A percentile compares a stretch with the other conserved stretches of the same genome.
phyloP scores from a whole-genome alignment of 1,284 basidiomycete genomes.

The Sporisorium iseilematis-ciliati region DNA sequence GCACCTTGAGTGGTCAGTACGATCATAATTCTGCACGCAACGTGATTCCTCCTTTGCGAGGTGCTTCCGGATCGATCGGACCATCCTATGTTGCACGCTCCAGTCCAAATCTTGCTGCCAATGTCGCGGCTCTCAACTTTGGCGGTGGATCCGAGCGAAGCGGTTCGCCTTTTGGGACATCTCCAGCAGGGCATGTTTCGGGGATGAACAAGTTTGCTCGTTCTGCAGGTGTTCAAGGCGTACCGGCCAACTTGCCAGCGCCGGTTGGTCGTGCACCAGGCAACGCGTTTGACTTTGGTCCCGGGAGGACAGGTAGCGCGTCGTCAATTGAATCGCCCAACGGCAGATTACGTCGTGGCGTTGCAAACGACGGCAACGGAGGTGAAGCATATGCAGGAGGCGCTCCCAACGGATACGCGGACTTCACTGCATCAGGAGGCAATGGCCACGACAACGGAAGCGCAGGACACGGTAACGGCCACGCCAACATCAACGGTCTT shows the following conservation, averaged over 20 bases:
- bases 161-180: slow-evolving; percentile 33
- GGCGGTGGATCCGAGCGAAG: slow-evolving; percentile 19
- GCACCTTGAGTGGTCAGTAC: slow-evolving; percentile 12
- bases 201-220: slow-evolving; percentile 21
- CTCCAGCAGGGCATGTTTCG: slow-evolving; percentile 17
- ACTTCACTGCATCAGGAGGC: slow-evolving; percentile 6
- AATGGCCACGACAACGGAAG: slow-evolving; percentile 1
- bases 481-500: slow-evolving; percentile 10
- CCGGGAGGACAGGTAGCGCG: slow-evolving; percentile 33
- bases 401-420: slow-evolving; percentile 9
- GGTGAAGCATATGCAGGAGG: not conserved
- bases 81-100: slow-evolving; percentile 26
- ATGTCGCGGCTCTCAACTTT: slow-evolving; percentile 28
- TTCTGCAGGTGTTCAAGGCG: slow-evolving; percentile 7
- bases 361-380: slow-evolving; percentile 9
- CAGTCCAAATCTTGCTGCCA: slow-evolving; percentile 13
- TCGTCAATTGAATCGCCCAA: slow-evolving; percentile 28
- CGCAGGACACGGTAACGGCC: slow-evolving; percentile 6
- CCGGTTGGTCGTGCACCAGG: slow-evolving; percentile 42
- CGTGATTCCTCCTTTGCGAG: slow-evolving; percentile 39
- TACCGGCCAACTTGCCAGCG: slow-evolving; percentile 23
- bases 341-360: slow-evolving; percentile 13
- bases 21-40: slow-evolving; percentile 28
- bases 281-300: slow-evolving; percentile 46
- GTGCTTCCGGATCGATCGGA: slow-evolving; percentile 41